These are phyloP conservation scores for Russula sp. DNA, from an alignment of 768 basidiomycete species.

Conservation along the genomic window DNA sequence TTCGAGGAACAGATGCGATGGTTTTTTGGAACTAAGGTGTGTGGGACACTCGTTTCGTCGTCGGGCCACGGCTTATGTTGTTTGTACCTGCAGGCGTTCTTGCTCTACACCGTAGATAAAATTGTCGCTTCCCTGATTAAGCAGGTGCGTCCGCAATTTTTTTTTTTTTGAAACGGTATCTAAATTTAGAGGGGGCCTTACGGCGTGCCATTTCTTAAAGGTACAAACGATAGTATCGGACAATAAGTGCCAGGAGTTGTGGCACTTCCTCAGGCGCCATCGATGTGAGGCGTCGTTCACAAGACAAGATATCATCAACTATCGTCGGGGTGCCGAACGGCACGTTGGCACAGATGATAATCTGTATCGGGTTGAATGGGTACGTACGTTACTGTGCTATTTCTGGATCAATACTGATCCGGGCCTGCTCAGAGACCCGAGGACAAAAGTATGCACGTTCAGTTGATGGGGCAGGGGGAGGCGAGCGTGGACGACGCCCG, in stretches of 20 bases:
- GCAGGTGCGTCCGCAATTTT: conserved; percentile 55
- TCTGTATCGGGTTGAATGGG: conserved; percentile 77
- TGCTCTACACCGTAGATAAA: conserved; percentile 92
- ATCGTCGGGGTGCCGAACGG: conserved; percentile 73
- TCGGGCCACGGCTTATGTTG: conserved; percentile 28
- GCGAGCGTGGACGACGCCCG: conserved; percentile 57
- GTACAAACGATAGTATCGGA: conserved; percentile 84
- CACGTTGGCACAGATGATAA: conserved; percentile 71
- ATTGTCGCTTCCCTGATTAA: conserved; percentile 84
- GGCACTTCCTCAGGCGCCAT: conserved; percentile 64
- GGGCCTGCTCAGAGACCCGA: conserved; percentile 43
- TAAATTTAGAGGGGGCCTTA: background rate
- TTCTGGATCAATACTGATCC: conserved; percentile 7
- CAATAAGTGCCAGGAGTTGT: conserved; percentile 80
- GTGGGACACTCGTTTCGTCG: conserved; percentile 23
- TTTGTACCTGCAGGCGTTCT: conserved; percentile 60
- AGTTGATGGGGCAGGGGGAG: conserved; percentile 56
- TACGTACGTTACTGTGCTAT: conserved; percentile 33
- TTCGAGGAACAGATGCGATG: conserved; percentile 96
- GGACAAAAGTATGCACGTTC: conserved; percentile 50
- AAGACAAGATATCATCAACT: conserved; percentile 64
- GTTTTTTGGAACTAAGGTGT: conserved; percentile 84
- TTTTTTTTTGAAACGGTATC: background rate
- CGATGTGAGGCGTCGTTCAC: conserved; percentile 48
- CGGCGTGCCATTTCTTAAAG: conserved; percentile 35